Percentiles rank a stretch among this genome's conserved stretches.
phyloP scores from a whole-genome alignment of 140 eudicot genomes.

The Oenanthe javanica region DNA sequence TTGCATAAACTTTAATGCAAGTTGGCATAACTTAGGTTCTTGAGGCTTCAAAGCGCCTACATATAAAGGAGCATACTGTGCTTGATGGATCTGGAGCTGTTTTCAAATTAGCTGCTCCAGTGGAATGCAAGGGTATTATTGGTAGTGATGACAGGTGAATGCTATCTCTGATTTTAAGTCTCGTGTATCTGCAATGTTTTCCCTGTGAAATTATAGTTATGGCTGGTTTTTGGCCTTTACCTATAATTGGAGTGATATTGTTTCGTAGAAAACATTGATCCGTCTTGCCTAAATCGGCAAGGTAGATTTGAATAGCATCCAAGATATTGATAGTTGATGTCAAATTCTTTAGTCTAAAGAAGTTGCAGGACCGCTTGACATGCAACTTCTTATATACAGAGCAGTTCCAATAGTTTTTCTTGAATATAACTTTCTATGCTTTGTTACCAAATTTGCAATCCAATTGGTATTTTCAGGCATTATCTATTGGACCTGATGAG shows the following conservation, averaged over 20 bases:
- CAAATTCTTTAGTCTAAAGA: background rate
- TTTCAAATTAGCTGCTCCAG: slow-evolving; percentile 93
- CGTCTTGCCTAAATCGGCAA: background rate
- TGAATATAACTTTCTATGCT: background rate
- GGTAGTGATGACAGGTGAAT: slow-evolving; percentile 98
- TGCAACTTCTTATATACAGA: background rate
- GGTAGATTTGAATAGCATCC: background rate
- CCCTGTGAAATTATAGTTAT: background rate
- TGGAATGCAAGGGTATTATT: slow-evolving; percentile 99
- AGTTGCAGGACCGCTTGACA: background rate
- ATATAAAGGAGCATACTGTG: slow-evolving; percentile 86
- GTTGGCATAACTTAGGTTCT: slow-evolving; percentile 37
- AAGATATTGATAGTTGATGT: background rate
- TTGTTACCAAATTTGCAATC: background rate
- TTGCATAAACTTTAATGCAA: background rate
- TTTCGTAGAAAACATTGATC: background rate
- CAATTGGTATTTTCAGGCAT: slow-evolving; percentile 42
- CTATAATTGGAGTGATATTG: background rate
- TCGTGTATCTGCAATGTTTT: background rate
- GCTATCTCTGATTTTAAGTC: background rate
- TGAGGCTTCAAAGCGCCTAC: slow-evolving; percentile 85
- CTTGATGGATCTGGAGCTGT: slow-evolving; percentile 84
- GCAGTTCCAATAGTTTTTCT: background rate
- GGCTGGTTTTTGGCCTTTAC: background rate
- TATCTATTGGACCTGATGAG: slow-evolving; percentile 96